These are phyloP conservation scores for Letharia columbiana DNA, from an alignment of 495 filamentous ascomycete species.

Conservation along the genomic window DNA sequence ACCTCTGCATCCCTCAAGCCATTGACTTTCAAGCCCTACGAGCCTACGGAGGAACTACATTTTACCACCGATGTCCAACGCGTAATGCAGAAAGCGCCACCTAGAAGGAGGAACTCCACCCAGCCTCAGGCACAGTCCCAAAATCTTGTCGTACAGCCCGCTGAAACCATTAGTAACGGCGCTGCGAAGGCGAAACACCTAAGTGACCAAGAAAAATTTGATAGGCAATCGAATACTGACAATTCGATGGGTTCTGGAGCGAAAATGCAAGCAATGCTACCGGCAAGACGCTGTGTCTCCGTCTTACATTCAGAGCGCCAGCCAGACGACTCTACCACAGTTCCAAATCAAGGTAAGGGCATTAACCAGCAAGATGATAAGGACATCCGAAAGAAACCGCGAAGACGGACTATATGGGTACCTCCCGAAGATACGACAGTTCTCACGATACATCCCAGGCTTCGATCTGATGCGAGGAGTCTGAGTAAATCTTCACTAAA, in stretches of 20 bases:
- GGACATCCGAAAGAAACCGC: constrained; percentile 28
- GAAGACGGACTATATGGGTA: constrained; percentile 36
- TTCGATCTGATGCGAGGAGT: constrained; percentile 30
- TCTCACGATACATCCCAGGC: constrained; percentile 36
- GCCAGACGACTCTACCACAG: neutral
- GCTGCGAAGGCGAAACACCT: neutral
- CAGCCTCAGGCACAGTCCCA: too few species aligned
- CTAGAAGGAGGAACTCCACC: neutral
- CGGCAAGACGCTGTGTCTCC: constrained; percentile 10
- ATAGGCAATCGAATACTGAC: neutral
- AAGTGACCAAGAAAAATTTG: neutral
- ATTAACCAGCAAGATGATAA: neutral
- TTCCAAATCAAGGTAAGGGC: neutral
- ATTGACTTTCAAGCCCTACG: neutral
- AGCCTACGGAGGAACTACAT: constrained; percentile 5
- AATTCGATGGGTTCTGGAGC: neutral
- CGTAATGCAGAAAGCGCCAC: neutral
- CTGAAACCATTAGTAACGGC: neutral
- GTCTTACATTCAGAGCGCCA: neutral
- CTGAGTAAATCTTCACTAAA: neutral
- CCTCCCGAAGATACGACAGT: constrained; percentile 37
- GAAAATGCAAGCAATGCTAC: neutral
- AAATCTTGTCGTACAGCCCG: neutral
- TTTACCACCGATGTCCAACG: constrained; percentile 2
- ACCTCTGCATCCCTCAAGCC: neutral